phyloP scores from a whole-genome alignment of 2,329 filamentous ascomycete genomes.

The Ambrosiella beaveri region DNA sequence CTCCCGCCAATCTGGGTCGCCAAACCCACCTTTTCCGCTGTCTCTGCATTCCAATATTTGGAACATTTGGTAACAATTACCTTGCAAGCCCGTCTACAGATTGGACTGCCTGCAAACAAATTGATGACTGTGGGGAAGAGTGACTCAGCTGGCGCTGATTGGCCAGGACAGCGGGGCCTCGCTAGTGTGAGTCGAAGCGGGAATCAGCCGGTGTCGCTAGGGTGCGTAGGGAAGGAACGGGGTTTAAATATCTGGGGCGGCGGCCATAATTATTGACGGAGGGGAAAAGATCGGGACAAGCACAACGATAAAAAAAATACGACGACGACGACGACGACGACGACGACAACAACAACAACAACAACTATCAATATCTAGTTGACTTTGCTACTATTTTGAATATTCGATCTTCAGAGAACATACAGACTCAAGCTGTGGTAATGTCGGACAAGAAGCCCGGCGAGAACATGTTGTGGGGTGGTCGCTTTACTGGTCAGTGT shows the following conservation, averaged over 20 bases:
- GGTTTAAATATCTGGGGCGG: background rate
- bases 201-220: background rate
- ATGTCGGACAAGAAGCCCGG: constrained; percentile 20
- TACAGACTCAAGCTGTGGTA: constrained; percentile 4
- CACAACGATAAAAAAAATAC: too few species aligned
- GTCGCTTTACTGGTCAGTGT: constrained; percentile 31
- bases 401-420: background rate
- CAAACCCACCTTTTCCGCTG: background rate
- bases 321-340: too few species aligned
- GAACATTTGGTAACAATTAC: too few species aligned
- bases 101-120: too few species aligned
- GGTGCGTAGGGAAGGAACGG: background rate
- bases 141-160: background rate
- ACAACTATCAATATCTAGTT: too few species aligned
- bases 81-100: too few species aligned
- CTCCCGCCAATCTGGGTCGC: background rate
- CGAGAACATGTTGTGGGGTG: constrained; percentile 26
- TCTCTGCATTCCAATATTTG: background rate
- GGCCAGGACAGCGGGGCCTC: background rate
- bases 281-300: too few species aligned
- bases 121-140: background rate
- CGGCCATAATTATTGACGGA: too few species aligned
- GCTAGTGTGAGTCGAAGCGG: background rate
- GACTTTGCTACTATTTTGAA: too few species aligned
- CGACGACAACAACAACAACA: too few species aligned